Evolutionary conservation across 768 basidiomycete genomes (phyloP), one percentile per base, ranked within the genome.

Genomic region (Mycena haematopus): DNA sequence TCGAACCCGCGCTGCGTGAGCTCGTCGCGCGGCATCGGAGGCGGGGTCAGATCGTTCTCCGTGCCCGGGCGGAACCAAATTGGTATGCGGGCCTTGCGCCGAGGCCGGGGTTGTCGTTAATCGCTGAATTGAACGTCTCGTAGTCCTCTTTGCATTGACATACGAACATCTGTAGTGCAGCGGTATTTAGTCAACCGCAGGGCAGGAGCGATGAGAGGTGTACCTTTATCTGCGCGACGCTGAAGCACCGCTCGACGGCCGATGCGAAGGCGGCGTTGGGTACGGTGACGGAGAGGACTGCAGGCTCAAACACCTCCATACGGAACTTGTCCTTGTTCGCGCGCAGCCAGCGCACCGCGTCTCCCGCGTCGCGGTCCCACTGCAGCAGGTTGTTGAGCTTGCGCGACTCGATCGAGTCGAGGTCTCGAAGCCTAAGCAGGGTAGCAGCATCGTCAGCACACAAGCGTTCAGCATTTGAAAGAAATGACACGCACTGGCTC

Each of bases 281-380:
- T 15, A 96, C 83, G 21, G 77, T 87, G 45, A 94, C 76, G 14
- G 85, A 84, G 60, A 99, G 80, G 68, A 87, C 78, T 0, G 95
- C 87, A 19, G 97, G 96, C 74, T 95, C 92, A 62, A 91, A 86
- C n/a, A 98, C 87, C 56, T 88, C 82, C 84, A 87, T 88, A 72
- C 84, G 85, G 79, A 99, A 95, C 60, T 77, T 76, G 63, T 82
- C 67, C 49, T 78, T 80, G 70, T 95, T 87, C 14, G 78, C 69
- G 15, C 92, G 83, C 49, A 96, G 78, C 92, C 93, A 96, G 3
- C 80, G 60, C 2, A 93, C 87, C 2, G 86, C 87, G 3, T 84
- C 84, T 35, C 83, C 84, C 36, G 84, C 83, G 47, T 89, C 86
- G 0, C 58, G 70, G 68, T 95, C 90, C 80, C 82, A 83, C 1